Base-by-base conservation (phyloP, 1,284 basidiomycete species). In the Trichosporon coremiiforme region DNA sequence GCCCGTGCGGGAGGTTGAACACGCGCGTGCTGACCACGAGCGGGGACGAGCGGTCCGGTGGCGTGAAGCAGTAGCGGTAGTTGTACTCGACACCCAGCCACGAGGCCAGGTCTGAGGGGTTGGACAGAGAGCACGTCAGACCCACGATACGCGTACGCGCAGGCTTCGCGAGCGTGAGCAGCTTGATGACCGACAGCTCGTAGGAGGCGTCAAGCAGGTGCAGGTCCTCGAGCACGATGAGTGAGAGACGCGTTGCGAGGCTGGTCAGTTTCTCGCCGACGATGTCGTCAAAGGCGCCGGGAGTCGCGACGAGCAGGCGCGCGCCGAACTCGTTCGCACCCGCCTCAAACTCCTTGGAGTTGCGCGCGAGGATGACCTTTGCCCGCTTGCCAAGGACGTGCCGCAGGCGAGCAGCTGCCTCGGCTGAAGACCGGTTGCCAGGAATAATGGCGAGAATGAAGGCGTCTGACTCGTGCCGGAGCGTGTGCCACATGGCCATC, bases 1-100 rank as follows among this genome's bases (percentile, higher is more conserved):
- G 87, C 4, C 94, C 96, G 77, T 96, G 90, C 0, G 94, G 89
- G 67, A 95, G 90, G 33, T 90, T 91, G 84, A 98, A 98, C 0
- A 92, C 87, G 72, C 92, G 90, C 29, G 90, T 87, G 15, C 87
- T 86, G 12, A 90, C 87, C 4, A 86, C 85, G 20, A 99, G 85
- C 0, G 93, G 87, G 74, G 94, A 91, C 68, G 95, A 92, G 38
- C 95, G 89, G 76, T 95, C 91, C 55, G 86, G 88, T 0, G 95
- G 92, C 13, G 88, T 86, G 85, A 99, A 98, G 77, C 88, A 90
- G 82, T 91, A 91, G 38, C 92, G 82, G 13, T 87, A 88, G n/a
- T 85, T 84, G 8, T 88, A 83, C 53, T 80, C 78, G 63, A 94
- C 90, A 66, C 88, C 85, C 13, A 99, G 86, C 96, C 96, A 99